Evolutionary conservation across 352 stramenopile genomes (phyloP), one percentile per base, ranked within the genome.

Genomic region (Phytopythium chamaehyphon): DNA sequence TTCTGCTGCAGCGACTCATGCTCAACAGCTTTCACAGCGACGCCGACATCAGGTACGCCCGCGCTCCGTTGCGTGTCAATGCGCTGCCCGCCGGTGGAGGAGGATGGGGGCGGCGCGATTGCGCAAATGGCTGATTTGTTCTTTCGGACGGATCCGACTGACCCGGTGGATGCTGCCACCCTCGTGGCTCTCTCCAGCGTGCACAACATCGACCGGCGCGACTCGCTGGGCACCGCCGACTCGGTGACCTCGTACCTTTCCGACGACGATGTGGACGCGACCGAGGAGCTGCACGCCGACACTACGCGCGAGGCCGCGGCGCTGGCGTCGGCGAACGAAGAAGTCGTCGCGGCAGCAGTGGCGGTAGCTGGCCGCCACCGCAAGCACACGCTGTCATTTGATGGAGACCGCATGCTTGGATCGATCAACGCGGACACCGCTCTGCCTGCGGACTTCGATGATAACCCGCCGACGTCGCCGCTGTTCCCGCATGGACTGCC

Each of bases 1-100:
- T 88, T 57, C 39, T 94, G 24, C 71, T 94, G 36, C 83, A 94
- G 62, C 73, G 71, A 38, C 73, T 94, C 49, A 94, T 94, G 83
- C 67, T 76, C 47, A 93, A 88, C 57, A 91, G 80, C 53, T 68
- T 93, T 15, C 75, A 90, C 57, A 73, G 54, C 38, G 74, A 90
- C 11, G 55, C 68, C 12, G 78, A 93, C 57, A 90, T 91, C 47
- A 93, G 73, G 73, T 84, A 57, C 6, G 54, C 24, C n/a, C 21
- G 18, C 14, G n/a, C 53, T 31, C 6, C 28, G 23, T 16, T 50
- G n/a, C 40, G 23, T 37, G 22, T 1, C 21, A 26, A 57, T 44
- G 35, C 14, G 14, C 23, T 8, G 14, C 18, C 36, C 23, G 31
- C 21, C 18, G 28, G 4, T 19, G 36, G n/a, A 44, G 28, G 21